Conservation (phyloP, 352 stramenopile genomes). For the Thalassiosira sp. region DNA sequence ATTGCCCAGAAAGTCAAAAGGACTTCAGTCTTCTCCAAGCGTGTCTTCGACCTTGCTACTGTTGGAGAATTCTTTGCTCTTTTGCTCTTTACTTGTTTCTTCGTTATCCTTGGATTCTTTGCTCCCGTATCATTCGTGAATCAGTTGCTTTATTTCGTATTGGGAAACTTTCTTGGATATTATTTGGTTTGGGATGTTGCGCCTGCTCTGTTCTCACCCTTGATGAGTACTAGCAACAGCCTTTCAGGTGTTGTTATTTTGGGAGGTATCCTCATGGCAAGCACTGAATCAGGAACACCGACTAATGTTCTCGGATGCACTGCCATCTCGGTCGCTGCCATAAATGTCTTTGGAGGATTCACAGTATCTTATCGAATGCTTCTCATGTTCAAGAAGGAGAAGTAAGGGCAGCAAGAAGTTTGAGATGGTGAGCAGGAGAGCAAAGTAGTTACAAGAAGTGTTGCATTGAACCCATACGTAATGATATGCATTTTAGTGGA, state of each 20-base stretch:
- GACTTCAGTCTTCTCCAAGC: constrained; percentile 51
- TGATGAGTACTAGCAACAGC: constrained; percentile 69
- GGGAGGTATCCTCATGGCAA: constrained; percentile 65
- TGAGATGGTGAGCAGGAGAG: no score
- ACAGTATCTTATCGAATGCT: constrained; percentile 69
- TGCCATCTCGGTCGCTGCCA: constrained; percentile 54
- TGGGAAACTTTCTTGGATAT: constrained; percentile 63
- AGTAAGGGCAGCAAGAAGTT: not conserved
- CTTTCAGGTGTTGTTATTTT: constrained; percentile 66
- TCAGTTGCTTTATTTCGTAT: constrained; percentile 63
- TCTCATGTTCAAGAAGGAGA: constrained; percentile 69
- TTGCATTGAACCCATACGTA: no score
- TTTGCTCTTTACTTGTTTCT: constrained; percentile 39
- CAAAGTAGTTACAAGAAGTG: no score
- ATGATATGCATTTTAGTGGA: no score
- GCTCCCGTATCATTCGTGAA: constrained; percentile 55
- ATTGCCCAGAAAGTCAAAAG: constrained; percentile 17
- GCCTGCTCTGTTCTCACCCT: constrained; percentile 56
- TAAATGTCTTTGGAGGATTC: constrained; percentile 74
- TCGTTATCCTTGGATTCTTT: constrained; percentile 53
- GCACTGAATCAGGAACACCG: constrained; percentile 16
- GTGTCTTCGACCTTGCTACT: constrained; percentile 55
- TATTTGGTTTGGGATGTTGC: constrained; percentile 67
- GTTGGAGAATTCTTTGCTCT: constrained; percentile 51
- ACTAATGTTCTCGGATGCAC: constrained; percentile 57